These are phyloP conservation scores for Zygoascus meyerae DNA, from an alignment of 1,139 yeast species.

Conservation along the genomic window DNA sequence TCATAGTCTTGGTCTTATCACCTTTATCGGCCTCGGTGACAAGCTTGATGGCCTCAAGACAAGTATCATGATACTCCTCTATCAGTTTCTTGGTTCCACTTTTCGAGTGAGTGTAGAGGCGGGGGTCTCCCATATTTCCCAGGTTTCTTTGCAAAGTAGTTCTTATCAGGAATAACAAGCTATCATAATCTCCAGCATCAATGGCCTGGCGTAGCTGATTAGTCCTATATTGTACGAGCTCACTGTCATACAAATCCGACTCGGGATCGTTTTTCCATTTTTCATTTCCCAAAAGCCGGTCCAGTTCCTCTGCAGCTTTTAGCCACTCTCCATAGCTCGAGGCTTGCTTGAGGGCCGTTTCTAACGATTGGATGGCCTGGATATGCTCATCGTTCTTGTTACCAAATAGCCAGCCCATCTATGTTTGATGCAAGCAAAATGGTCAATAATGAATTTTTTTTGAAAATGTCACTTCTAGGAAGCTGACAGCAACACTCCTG, in stretches of 20 bases:
- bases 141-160: conserved; percentile 82
- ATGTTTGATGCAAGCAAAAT: neutral
- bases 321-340: conserved; percentile 69
- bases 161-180: conserved; percentile 64
- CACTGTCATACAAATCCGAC: conserved; percentile 65
- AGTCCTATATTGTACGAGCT: conserved; percentile 50
- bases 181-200: conserved; percentile 48
- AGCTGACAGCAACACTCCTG: too few species aligned
- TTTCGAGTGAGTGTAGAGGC: conserved; percentile 68
- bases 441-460: too few species aligned
- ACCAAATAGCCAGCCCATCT: conserved; percentile 1
- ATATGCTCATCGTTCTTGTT: neutral
- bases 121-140: conserved; percentile 82
- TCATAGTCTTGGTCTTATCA: conserved; percentile 64
- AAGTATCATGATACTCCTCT: conserved; percentile 77
- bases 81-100: conserved; percentile 82
- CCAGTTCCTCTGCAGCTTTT: conserved; percentile 56
- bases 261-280: conserved; percentile 63
- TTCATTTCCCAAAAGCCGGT: conserved; percentile 55
- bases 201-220: conserved; percentile 60
- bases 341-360: conserved; percentile 29
- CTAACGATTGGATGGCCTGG: conserved; percentile 12
- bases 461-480: too few species aligned
- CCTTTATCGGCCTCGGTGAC: conserved; percentile 36
- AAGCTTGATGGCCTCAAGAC: conserved; percentile 54